Conservation (phyloP, 179 eudicot species). For the Silene vulgaris region DNA sequence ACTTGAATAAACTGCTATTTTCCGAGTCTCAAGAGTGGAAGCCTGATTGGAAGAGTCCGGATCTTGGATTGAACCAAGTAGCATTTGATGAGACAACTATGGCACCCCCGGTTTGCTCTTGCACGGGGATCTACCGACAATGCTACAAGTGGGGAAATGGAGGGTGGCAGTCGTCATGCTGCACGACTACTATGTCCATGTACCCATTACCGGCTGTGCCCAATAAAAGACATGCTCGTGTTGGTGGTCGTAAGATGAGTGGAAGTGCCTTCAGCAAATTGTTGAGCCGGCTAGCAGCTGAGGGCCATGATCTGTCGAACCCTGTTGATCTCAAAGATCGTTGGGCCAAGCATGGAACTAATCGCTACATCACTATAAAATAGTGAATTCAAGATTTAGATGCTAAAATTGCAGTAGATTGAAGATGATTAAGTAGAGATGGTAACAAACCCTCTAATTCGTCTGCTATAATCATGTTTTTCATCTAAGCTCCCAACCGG, state of each 20-base stretch:
- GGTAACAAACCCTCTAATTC: neutral
- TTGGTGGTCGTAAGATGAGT: slow-evolving; percentile 96
- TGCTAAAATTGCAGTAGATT: neutral
- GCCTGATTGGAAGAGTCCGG: slow-evolving; percentile 48
- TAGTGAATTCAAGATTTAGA: slow-evolving; percentile 22
- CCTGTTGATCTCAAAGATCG: slow-evolving; percentile 81
- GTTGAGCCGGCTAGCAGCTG: slow-evolving; percentile 73
- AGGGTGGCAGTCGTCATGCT: slow-evolving; percentile 96
- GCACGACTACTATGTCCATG: slow-evolving; percentile 82
- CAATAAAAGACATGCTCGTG: slow-evolving; percentile 78
- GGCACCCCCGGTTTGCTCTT: slow-evolving; percentile 90
- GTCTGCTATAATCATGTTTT: neutral
- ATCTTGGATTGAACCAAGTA: slow-evolving; percentile 73
- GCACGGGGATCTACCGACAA: slow-evolving; percentile 67
- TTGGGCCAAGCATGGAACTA: slow-evolving; percentile 98
- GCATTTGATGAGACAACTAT: slow-evolving; percentile 67
- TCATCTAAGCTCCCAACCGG: neutral
- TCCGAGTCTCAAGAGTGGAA: slow-evolving; percentile 49
- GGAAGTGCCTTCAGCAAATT: slow-evolving; percentile 87
- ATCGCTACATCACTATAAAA: slow-evolving; percentile 79
- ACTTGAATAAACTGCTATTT: slow-evolving; percentile 29
- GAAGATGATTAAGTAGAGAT: neutral
- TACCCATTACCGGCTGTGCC: slow-evolving; percentile 84
- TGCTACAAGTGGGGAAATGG: slow-evolving; percentile 98
- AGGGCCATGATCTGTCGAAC: slow-evolving; percentile 79